Conservation (phyloP, 805 yeast species). For the Candida germanica region DNA sequence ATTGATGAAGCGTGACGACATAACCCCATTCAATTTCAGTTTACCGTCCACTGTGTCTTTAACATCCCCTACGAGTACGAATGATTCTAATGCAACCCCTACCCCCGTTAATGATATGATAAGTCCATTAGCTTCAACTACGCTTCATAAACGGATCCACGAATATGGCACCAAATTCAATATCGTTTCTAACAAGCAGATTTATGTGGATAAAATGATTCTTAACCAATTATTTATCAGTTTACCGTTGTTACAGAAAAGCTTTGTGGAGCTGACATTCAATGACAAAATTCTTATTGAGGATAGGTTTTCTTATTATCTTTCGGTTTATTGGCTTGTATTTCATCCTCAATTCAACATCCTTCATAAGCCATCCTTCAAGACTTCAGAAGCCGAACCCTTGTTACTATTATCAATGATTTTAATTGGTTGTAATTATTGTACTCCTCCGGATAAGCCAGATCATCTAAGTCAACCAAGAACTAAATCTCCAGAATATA, state of each 20-base stretch:
- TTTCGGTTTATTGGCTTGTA: slow-evolving; percentile 50
- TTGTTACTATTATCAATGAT: slow-evolving; percentile 54
- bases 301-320: slow-evolving; percentile 34
- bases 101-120: slow-evolving; percentile 7
- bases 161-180: slow-evolving; percentile 19
- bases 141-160: slow-evolving; percentile 6
- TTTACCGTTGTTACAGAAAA: slow-evolving; percentile 25
- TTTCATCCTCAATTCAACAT: slow-evolving; percentile 61
- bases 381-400: slow-evolving; percentile 44
- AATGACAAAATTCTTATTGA: slow-evolving; percentile 20
- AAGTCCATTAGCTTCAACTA: slow-evolving; percentile 7
- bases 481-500: slow-evolving; percentile 31
- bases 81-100: slow-evolving; percentile 16
- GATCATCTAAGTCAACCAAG: slow-evolving; percentile 10
- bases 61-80: slow-evolving; percentile 34
- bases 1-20: slow-evolving; percentile 1
- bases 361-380: slow-evolving; percentile 58
- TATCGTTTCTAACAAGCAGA: slow-evolving; percentile 27
- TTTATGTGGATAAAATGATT: slow-evolving; percentile 35
- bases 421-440: slow-evolving; percentile 51
- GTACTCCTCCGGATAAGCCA: slow-evolving; percentile 14
- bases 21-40: slow-evolving; percentile 11
- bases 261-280: slow-evolving; percentile 25
- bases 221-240: slow-evolving; percentile 32
- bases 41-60: slow-evolving; percentile 24